A percentile compares a stretch with the other conserved stretches of the same genome.
Conservation (phyloP, 306 rosid genomes). For the Ormosia emarginata region DNA sequence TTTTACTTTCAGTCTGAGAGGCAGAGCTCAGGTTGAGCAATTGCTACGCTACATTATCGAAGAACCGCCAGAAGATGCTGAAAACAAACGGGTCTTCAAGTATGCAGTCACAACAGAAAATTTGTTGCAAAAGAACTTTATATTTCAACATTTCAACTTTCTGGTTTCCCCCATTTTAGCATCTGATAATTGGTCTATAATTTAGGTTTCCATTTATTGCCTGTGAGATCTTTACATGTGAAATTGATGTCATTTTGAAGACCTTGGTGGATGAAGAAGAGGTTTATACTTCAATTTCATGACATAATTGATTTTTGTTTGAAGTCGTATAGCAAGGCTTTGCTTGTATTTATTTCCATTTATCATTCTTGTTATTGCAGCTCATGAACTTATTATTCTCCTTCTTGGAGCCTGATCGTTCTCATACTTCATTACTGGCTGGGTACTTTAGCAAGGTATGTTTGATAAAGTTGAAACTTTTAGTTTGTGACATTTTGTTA, state of each 20-base stretch:
- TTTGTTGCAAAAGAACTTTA: not conserved
- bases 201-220: constrained; percentile 92
- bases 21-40: constrained; percentile 89
- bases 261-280: constrained; percentile 95
- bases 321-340: not conserved
- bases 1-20: constrained; percentile 65
- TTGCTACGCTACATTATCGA: constrained; percentile 68
- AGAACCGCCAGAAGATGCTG: constrained; percentile 87
- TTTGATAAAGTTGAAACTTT: constrained; percentile 3
- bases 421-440: constrained; percentile 74
- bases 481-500: not conserved
- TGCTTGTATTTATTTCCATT: constrained; percentile 8
- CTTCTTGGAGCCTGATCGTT: constrained; percentile 79
- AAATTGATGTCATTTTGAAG: constrained; percentile 98
- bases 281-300: constrained; percentile 40
- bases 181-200: constrained; percentile 29
- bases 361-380: constrained; percentile 45
- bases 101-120: constrained; percentile 28
- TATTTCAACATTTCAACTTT: not conserved
- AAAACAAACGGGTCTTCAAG: constrained; percentile 89
- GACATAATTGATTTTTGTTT: not conserved
- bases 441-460: constrained; percentile 96
- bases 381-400: constrained; percentile 90
- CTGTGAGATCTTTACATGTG: constrained; percentile 94
- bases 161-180: not conserved